phyloP scores from a whole-genome alignment of 2,329 filamentous ascomycete genomes.

The Paecilomyces sp. region DNA sequence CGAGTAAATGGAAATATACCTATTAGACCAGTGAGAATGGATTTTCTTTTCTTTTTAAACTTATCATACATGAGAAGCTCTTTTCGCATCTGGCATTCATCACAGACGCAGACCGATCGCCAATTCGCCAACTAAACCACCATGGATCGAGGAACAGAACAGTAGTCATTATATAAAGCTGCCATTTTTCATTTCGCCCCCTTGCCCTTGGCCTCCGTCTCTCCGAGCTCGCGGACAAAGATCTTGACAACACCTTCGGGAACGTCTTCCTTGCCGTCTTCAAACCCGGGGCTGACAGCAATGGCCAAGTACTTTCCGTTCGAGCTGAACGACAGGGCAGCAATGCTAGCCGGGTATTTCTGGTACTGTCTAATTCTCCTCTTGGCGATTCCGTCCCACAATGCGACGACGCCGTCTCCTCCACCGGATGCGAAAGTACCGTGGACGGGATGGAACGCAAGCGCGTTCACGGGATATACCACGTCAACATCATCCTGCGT shows the following conservation, averaged over 20 bases:
- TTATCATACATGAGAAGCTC: background rate
- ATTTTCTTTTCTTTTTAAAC: background rate
- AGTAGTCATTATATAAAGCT: background rate
- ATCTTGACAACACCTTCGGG: conserved; percentile 68
- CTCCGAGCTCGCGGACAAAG: conserved; percentile 73
- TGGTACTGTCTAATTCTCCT: conserved; percentile 84
- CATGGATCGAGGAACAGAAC: background rate
- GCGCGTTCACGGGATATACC: conserved; percentile 84
- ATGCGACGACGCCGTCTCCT: conserved; percentile 81
- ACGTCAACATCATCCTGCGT: conserved; percentile 63
- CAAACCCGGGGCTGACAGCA: conserved; percentile 77
- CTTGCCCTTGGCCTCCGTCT: conserved; percentile 84
- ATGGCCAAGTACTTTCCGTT: conserved; percentile 75
- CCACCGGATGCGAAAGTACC: conserved; percentile 86
- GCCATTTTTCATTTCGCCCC: conserved; percentile 52
- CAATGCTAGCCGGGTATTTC: conserved; percentile 71
- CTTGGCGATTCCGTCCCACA: conserved; percentile 92
- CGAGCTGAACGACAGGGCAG: conserved; percentile 66
- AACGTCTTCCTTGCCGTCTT: conserved; percentile 73
- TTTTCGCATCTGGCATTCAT: background rate
- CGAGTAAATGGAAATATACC: background rate
- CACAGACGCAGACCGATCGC: background rate
- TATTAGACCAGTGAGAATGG: background rate
- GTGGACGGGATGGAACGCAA: conserved; percentile 75
- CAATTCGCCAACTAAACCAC: background rate